Conservation (phyloP, 129 eudicot genomes). For the Helianthus annuus region HanXRQr2.0-SUNRISE NC_035443.2:72321017-72321516, state of each 20-base stretch:
- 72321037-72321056: no score
- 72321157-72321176: slow-evolving; percentile 63
- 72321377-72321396: not conserved
- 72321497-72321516: no score
- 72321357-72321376: not conserved
- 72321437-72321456: no score
- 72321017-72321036: not conserved
- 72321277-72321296: slow-evolving; percentile 9
- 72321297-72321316: not conserved
- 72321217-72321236: slow-evolving; percentile 97
- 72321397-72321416: no score
- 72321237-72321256: slow-evolving; percentile 57
- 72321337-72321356: not conserved
- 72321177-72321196: slow-evolving; percentile 59
- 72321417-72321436: no score
- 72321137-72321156: slow-evolving; percentile 51
- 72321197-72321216: slow-evolving; percentile 68
- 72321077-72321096: no score
- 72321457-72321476: no score
- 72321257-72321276: slow-evolving; percentile 65
- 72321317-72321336: not conserved
- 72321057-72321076: no score
- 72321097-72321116: no score
- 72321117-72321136: slow-evolving; percentile 29
- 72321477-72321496: no score